Conservation (phyloP, 768 basidiomycete genomes). For the Terana coerulea region DNA sequence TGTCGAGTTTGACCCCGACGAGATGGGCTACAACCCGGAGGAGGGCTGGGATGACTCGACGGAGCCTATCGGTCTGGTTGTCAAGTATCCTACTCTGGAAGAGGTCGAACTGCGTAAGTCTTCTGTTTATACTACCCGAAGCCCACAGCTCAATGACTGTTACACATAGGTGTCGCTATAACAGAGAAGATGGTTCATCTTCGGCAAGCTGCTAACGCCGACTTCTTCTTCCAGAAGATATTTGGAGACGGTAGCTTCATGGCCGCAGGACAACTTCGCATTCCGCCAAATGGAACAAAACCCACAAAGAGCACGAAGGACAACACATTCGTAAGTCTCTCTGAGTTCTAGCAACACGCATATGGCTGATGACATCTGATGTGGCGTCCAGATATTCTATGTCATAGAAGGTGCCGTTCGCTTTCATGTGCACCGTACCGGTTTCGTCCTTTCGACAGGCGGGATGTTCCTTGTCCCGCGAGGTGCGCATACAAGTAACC, state of each 20-base stretch:
- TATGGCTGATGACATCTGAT: too few relatives aligned
- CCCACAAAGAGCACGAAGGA: conserved; percentile 88
- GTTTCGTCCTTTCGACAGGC: conserved; percentile 73
- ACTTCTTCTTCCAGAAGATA: conserved; percentile 87
- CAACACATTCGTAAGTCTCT: conserved; percentile 77
- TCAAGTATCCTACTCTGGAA: conserved; percentile 57
- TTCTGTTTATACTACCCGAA: not conserved
- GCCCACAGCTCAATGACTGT: not conserved
- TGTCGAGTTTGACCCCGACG: conserved; percentile 42
- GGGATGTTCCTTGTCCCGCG: conserved; percentile 89
- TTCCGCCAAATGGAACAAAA: conserved; percentile 79
- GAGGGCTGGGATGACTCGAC: conserved; percentile 90
- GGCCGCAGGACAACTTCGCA: conserved; percentile 82
- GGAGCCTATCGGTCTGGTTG: conserved; percentile 55
- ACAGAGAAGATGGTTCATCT: conserved; percentile 67
- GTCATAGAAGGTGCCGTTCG: conserved; percentile 88
- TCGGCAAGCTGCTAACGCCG: conserved; percentile 51
- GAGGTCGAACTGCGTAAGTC: conserved; percentile 72
- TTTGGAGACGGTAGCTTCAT: conserved; percentile 90
- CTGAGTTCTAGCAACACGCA: not conserved
- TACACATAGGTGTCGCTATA: conserved; percentile 67
- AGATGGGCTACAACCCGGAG: conserved; percentile 32
- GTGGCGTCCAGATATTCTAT: conserved; percentile 56
- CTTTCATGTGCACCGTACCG: conserved; percentile 77
- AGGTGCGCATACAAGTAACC: conserved; percentile 41